Conservation (phyloP, 225 moss, liverwort and hornwort species). For the Pleurozium schreberi region DNA sequence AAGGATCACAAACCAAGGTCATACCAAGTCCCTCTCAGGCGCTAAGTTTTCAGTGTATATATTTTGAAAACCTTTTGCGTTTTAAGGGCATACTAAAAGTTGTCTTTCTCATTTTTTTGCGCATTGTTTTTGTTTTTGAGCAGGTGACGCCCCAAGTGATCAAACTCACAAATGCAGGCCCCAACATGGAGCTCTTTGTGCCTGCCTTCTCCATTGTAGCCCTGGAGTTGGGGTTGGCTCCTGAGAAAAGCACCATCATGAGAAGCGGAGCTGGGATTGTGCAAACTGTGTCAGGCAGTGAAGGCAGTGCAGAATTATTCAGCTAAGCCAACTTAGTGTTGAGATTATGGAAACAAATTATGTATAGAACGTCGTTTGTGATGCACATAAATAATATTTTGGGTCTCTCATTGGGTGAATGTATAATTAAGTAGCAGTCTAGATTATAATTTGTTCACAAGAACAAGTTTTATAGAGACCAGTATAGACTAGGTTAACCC, state of each 20-base stretch:
- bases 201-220: constrained; percentile 52
- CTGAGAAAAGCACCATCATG: not conserved
- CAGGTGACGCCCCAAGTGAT: constrained; percentile 67
- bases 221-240: constrained; percentile 43
- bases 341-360: not conserved
- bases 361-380: not conserved
- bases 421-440: not conserved
- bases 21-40: not conserved
- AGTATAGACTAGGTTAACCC: not conserved
- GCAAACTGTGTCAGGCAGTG: not conserved
- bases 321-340: not conserved
- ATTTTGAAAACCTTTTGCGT: not conserved
- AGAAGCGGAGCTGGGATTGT: not conserved
- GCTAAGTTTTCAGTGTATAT: not conserved
- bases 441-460: no score
- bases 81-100: not conserved
- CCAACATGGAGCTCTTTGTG: constrained; percentile 41
- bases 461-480: not conserved
- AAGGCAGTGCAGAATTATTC: not conserved
- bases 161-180: constrained; percentile 26
- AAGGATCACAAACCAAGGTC: not conserved
- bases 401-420: not conserved
- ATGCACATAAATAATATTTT: not conserved
- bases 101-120: not conserved
- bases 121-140: not conserved